A percentile compares a stretch with the other conserved stretches of the same genome.
These are phyloP conservation scores for Dianthus caryophyllus DNA, from an alignment of 148 eudicot species.

Conservation along the genomic window DNA sequence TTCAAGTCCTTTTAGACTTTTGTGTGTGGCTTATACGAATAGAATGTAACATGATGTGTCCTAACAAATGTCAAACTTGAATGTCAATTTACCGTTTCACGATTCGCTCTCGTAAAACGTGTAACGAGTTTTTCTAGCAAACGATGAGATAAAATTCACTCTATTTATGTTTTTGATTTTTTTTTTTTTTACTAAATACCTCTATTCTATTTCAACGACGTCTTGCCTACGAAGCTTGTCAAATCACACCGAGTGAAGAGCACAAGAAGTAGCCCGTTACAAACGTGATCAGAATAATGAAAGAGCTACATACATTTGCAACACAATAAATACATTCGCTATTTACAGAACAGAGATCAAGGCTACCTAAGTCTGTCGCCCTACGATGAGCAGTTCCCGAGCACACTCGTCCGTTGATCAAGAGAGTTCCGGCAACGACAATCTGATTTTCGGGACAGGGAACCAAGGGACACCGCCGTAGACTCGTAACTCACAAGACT, in stretches of 20 bases:
- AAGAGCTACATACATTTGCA: constrained; percentile 9
- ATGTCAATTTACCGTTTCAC: too few relatives aligned
- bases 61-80: too few relatives aligned
- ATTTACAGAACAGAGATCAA: constrained; percentile 6
- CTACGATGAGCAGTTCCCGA: constrained; percentile 3
- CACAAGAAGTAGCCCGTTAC: constrained; percentile 11
- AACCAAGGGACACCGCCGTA: constrained; percentile 7
- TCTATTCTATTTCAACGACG: too few relatives aligned
- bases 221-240: too few relatives aligned
- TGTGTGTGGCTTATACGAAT: too few relatives aligned
- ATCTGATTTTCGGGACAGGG: constrained; percentile 9
- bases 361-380: constrained; percentile 2
- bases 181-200: too few relatives aligned
- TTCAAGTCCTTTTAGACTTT: too few relatives aligned
- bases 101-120: too few relatives aligned
- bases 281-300: constrained; percentile 3
- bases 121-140: too few relatives aligned
- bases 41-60: too few relatives aligned
- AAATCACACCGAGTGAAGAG: background rate
- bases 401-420: constrained; percentile 16
- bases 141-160: too few relatives aligned
- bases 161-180: too few relatives aligned
- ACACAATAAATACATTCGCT: constrained; percentile 21
- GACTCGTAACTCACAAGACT: background rate
- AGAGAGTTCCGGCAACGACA: constrained; percentile 18